Base-by-base conservation (phyloP, 2,329 filamentous ascomycete genomes). In the Apiospora sp. region DNA sequence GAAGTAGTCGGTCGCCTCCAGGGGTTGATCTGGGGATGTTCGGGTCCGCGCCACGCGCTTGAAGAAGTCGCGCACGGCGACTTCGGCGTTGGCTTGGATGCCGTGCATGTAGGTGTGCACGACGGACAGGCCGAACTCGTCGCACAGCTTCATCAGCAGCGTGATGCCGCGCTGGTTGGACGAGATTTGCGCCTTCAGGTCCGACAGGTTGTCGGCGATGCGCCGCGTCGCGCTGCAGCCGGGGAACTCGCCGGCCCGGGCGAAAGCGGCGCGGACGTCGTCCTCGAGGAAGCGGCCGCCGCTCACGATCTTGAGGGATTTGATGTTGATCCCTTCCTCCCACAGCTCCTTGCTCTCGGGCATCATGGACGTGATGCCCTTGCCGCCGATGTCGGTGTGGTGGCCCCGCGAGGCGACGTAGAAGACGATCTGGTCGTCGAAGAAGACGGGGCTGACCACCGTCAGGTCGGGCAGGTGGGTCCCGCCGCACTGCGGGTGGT, bases 1-100 rank as follows among this genome's bases (percentile, higher is more conserved):
- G 92, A 94, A 94, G 82, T 90, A 92, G 76, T 94, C 92, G 7
- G 90, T 84, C 0, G 92, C 92, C 24, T 87, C 87, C 1, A 94
- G 84, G 64, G 92, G n/a, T n/a, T n/a, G n/a, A n/a, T n/a, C n/a
- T n/a, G 37, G 2, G 8, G 37, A 10, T 10, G 37, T 41, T 10
- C 8, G 8, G 8, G 37, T 41, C 37, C 37, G 37, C 37, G 91
- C 79, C 24, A 82, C 71, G 46, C 67, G 67, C 48, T 76, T 78
- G 70, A 83, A 77, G 19, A 82, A 72, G 49, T 68, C 70, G 43
- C 82, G 80, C 1, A 83, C 81, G 0, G 81, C 80, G 7, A 74
- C 58, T 69, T 85, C 84, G 19, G 84, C 83, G 37, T 82, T 84
- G 48, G 77, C 73, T 72, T 84, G 83, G 69, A 84, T 85, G 24